Conservation (phyloP, 495 filamentous ascomycete genomes). For the Penicillium maclennaniae region DNA sequence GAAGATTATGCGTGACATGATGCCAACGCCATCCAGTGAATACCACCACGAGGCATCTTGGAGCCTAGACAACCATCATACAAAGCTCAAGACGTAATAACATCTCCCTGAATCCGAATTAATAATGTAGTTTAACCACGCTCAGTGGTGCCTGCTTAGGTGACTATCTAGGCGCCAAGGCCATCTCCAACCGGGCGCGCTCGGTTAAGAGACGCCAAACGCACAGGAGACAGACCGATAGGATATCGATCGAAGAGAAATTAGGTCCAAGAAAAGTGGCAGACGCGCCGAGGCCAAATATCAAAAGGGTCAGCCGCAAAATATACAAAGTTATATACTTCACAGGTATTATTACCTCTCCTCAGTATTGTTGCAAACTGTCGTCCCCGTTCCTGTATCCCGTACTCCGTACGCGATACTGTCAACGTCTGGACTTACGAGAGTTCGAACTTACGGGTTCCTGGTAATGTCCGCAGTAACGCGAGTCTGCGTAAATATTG, state of each 20-base stretch:
- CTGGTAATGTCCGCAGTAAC: constrained; percentile 22
- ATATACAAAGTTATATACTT: background rate
- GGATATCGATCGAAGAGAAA: background rate
- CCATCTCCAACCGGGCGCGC: constrained; percentile 9
- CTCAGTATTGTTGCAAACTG: constrained; percentile 7
- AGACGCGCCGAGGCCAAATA: background rate
- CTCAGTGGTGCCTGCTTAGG: background rate
- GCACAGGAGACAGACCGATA: constrained; percentile 2
- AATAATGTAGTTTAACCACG: background rate
- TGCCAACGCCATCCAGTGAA: background rate
- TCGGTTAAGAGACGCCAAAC: constrained; percentile 9
- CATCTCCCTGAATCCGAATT: background rate
- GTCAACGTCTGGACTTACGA: constrained; percentile 1
- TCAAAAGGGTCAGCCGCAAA: background rate
- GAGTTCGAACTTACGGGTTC: constrained; percentile 13
- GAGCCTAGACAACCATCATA: background rate
- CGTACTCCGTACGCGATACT: constrained; percentile 23
- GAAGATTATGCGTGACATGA: constrained; percentile 2
- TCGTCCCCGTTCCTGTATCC: constrained; percentile 11
- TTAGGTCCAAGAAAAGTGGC: background rate
- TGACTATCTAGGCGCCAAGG: constrained; percentile 3
- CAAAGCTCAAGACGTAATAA: background rate
- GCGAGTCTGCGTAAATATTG: background rate
- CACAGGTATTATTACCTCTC: constrained; percentile 16
- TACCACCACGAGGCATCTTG: background rate